phyloP scores from a whole-genome alignment of 2,329 filamentous ascomycete species.

The Incumbomyces lentus region DNA sequence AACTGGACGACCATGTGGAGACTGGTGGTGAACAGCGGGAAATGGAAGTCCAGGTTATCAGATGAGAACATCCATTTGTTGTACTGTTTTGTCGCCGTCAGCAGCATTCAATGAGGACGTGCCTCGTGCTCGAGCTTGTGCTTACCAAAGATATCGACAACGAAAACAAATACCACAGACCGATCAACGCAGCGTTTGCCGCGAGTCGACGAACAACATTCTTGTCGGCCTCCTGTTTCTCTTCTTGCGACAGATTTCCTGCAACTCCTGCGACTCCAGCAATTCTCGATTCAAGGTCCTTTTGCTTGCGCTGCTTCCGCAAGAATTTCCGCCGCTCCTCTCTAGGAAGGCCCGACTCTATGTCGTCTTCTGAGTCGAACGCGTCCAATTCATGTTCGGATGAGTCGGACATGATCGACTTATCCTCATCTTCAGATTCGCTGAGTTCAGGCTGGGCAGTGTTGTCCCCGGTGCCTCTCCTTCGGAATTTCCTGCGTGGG shows the following conservation, averaged over 20 bases:
- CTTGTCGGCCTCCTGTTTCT: constrained; percentile 62
- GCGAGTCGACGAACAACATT: constrained; percentile 58
- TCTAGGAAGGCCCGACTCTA: constrained; percentile 67
- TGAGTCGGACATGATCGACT: constrained; percentile 34
- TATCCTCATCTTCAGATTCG: constrained; percentile 18
- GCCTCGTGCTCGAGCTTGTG: constrained; percentile 21
- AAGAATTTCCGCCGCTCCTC: constrained; percentile 60
- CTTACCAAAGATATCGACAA: constrained; percentile 78
- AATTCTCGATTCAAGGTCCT: constrained; percentile 59
- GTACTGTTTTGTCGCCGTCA: constrained; percentile 51
- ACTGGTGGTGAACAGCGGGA: constrained; percentile 88
- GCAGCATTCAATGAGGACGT: constrained; percentile 8
- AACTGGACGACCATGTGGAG: constrained; percentile 97
- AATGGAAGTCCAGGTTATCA: constrained; percentile 71
- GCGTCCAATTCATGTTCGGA: constrained; percentile 49
- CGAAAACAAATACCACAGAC: constrained; percentile 84
- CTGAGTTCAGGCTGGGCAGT: constrained; percentile 13
- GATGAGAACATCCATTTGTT: constrained; percentile 99
- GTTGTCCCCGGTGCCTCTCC: constrained; percentile 17
- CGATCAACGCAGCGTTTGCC: constrained; percentile 72
- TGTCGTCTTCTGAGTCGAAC: constrained; percentile 58
- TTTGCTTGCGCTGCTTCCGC: constrained; percentile 56
- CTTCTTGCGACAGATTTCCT: constrained; percentile 48
- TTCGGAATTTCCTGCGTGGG: constrained; percentile 19
- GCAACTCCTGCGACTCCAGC: constrained; percentile 28